Evolutionary conservation across 2,329 filamentous ascomycete genomes (phyloP).

Genomic region (Knoxdaviesia proteae): DNA sequence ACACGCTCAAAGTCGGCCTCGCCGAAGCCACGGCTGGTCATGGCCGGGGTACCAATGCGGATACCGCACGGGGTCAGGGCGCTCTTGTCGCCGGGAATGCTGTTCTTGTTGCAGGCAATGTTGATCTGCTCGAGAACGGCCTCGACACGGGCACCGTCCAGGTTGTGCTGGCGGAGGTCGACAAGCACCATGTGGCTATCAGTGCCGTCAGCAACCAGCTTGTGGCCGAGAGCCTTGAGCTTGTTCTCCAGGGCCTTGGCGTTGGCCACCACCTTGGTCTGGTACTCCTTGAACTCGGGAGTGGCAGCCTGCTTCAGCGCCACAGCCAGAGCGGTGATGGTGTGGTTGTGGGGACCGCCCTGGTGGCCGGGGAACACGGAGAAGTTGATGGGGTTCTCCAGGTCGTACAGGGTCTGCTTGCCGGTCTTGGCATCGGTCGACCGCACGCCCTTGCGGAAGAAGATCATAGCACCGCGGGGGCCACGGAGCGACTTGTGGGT

Average conservation of each 20-base stretch:
- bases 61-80: constrained; percentile 87
- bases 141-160: constrained; percentile 92
- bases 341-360: constrained; percentile 98
- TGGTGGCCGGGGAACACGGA: constrained; percentile 98
- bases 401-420: constrained; percentile 76
- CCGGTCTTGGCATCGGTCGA: constrained; percentile 78
- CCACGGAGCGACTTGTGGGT: constrained; percentile 98
- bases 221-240: constrained; percentile 77
- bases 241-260: constrained; percentile 75
- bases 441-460: constrained; percentile 94
- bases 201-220: constrained; percentile 83
- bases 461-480: constrained; percentile 97
- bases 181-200: constrained; percentile 96
- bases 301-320: constrained; percentile 84
- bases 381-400: constrained; percentile 93
- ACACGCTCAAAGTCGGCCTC: constrained; percentile 84
- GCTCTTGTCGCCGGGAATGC: constrained; percentile 91
- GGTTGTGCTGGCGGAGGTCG: constrained; percentile 67
- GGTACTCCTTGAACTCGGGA: constrained; percentile 84
- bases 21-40: constrained; percentile 90
- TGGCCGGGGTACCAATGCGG: constrained; percentile 89
- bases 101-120: constrained; percentile 99
- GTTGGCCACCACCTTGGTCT: constrained; percentile 79
- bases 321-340: constrained; percentile 89
- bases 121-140: constrained; percentile 93